Conservation (phyloP, 345 rosid genomes). For the rapeseed (Brassica napus) region DNA sequence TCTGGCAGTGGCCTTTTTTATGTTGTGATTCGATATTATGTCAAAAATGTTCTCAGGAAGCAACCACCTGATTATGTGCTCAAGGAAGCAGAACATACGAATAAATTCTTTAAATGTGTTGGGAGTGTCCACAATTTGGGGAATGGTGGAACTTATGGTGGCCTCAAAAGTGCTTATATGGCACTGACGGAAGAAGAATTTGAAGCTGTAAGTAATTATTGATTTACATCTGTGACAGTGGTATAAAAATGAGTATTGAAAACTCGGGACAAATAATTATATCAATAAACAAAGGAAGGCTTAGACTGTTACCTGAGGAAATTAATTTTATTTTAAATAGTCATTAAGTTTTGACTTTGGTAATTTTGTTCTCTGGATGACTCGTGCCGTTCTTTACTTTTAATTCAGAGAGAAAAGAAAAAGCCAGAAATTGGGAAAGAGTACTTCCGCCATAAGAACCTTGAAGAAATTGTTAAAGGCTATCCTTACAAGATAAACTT, state of each 20-base stretch:
- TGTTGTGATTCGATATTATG: slow-evolving; percentile 31
- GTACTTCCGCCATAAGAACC: slow-evolving; percentile 88
- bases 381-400: slow-evolving; percentile 15
- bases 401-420: slow-evolving; percentile 79
- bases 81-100: slow-evolving; percentile 88
- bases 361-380: neutral
- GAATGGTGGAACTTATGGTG: slow-evolving; percentile 53
- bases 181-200: slow-evolving; percentile 82
- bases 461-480: slow-evolving; percentile 81
- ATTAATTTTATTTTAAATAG: neutral
- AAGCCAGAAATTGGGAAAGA: slow-evolving; percentile 88
- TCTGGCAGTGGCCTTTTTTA: neutral
- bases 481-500: slow-evolving; percentile 88
- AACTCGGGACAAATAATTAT: slow-evolving; percentile 1
- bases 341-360: slow-evolving; percentile 14
- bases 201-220: slow-evolving; percentile 77
- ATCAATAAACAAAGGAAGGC: slow-evolving; percentile 1
- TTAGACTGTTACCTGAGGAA: neutral
- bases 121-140: slow-evolving; percentile 76
- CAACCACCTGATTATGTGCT: slow-evolving; percentile 97
- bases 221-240: neutral
- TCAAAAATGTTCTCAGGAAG: slow-evolving; percentile 56
- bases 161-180: slow-evolving; percentile 69
- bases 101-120: slow-evolving; percentile 89
- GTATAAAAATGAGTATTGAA: neutral